phyloP scores from a whole-genome alignment of 305 asterid species.

The Caryopteris hybrid region DNA sequence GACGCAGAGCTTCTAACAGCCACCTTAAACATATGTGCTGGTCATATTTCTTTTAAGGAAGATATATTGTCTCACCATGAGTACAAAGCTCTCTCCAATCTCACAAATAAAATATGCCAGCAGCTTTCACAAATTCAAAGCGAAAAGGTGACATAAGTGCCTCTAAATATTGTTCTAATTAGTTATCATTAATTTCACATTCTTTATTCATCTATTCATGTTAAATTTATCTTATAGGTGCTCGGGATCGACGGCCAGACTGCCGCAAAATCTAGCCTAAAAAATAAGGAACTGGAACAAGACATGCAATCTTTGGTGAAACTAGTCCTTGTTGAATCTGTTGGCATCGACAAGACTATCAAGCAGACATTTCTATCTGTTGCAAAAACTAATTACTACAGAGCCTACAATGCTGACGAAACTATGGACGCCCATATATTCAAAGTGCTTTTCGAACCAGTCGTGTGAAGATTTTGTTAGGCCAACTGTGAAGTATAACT shows the following conservation, averaged over 20 bases:
- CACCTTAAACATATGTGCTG: slow-evolving; percentile 13
- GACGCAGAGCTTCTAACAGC: slow-evolving; percentile 14
- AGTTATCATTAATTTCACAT: too few species aligned
- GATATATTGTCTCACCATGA: neutral
- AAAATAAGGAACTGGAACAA: neutral
- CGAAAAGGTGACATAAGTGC: slow-evolving; percentile 11
- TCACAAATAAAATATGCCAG: slow-evolving; percentile 5
- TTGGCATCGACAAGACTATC: neutral
- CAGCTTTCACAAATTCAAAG: neutral
- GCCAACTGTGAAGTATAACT: too few species aligned
- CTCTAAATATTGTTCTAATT: too few species aligned
- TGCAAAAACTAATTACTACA: neutral
- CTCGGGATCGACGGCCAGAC: too few species aligned
- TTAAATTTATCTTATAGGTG: too few species aligned
- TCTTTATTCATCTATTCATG: too few species aligned
- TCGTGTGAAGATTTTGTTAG: neutral
- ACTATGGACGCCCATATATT: neutral
- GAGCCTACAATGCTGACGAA: neutral
- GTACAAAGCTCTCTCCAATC: slow-evolving; percentile 16
- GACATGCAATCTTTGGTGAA: slow-evolving; percentile 10
- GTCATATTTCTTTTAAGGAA: neutral
- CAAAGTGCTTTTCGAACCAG: slow-evolving; percentile 1
- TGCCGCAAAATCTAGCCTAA: neutral
- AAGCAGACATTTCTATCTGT: slow-evolving; percentile 3
- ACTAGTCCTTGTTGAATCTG: neutral